phyloP scores from a whole-genome alignment of 2,329 filamentous ascomycete species.

The Daldinia sp. region DNA sequence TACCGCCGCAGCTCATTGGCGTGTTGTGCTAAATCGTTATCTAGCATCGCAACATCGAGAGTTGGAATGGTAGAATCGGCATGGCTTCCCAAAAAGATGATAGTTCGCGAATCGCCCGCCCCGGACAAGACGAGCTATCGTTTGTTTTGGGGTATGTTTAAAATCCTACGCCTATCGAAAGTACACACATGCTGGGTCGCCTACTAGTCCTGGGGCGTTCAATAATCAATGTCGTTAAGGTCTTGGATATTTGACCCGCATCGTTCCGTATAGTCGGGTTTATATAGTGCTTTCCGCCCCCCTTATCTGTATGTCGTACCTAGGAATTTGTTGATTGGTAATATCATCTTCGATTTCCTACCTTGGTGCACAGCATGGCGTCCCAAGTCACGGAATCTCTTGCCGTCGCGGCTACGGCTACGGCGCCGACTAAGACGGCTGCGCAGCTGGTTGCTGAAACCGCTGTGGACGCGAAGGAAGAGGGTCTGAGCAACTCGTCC shows the following conservation, averaged over 20 bases:
- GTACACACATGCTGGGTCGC: no score
- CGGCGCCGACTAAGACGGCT: constrained; percentile 24
- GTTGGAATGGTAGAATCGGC: constrained; percentile 35
- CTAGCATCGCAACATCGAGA: constrained; percentile 32
- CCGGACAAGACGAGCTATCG: constrained; percentile 3
- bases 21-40: constrained; percentile 16
- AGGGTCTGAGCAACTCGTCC: constrained; percentile 11
- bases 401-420: constrained; percentile 21
- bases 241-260: constrained; percentile 7
- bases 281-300: constrained; percentile 10
- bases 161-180: no score
- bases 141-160: constrained; percentile 3
- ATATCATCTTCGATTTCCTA: neutral
- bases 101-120: neutral
- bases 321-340: no score
- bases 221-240: constrained; percentile 5
- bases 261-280: constrained; percentile 16
- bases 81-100: constrained; percentile 28
- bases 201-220: neutral
- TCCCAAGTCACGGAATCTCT: constrained; percentile 33
- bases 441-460: constrained; percentile 18
- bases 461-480: constrained; percentile 20
- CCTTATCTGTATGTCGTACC: neutral
- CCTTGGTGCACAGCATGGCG: constrained; percentile 8
- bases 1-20: constrained; percentile 3